These are phyloP conservation scores for Neurospora terricola DNA, from an alignment of 495 filamentous ascomycete genomes.

Conservation along the genomic window DNA sequence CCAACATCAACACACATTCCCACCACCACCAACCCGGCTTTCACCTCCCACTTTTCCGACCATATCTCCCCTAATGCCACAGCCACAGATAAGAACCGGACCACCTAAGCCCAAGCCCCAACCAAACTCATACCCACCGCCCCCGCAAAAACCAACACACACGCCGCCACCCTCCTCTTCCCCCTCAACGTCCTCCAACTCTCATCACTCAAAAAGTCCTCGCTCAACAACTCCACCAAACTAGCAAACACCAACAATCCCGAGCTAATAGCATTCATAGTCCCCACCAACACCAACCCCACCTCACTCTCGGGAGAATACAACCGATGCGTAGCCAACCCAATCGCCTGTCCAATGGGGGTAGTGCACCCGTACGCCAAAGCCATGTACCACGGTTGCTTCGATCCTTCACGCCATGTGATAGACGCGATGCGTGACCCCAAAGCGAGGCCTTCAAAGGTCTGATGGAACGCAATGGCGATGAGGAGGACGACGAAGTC, in stretches of 20 bases:
- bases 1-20: not conserved
- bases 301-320: constrained; percentile 74
- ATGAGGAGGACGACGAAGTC: constrained; percentile 71
- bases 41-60: not conserved
- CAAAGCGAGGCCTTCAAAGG: constrained; percentile 65
- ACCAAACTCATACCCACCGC: constrained; percentile 79
- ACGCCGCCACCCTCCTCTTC: constrained; percentile 59
- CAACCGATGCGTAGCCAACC: constrained; percentile 68
- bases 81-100: not conserved
- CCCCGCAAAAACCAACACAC: constrained; percentile 63
- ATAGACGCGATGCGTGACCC: constrained; percentile 62
- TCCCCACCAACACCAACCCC: constrained; percentile 78
- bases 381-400: constrained; percentile 83
- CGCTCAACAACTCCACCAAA: constrained; percentile 77
- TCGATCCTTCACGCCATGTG: constrained; percentile 35
- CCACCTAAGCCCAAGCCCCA: constrained; percentile 67
- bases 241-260: constrained; percentile 83
- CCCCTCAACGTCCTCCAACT: constrained; percentile 70
- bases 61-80: not conserved
- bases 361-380: constrained; percentile 77
- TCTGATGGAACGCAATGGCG: constrained; percentile 74
- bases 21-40: not conserved
- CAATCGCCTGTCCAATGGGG: constrained; percentile 81
- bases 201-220: constrained; percentile 84
- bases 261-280: constrained; percentile 81